Base-by-base conservation (phyloP, 306 rosid species). In the Cicer cuneatum region DNA sequence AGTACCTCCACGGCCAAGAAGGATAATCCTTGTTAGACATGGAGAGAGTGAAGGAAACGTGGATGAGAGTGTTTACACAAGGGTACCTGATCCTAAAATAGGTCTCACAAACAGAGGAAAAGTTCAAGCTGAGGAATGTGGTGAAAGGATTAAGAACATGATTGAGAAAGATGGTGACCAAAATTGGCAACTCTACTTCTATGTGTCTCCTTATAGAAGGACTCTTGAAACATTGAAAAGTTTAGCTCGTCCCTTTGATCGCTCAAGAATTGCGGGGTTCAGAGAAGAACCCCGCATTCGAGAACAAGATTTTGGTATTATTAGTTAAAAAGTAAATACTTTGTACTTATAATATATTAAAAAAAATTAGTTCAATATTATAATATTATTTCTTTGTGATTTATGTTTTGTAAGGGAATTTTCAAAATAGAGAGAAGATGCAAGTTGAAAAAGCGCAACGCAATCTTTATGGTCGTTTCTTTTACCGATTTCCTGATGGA, bases 341-440 rank as follows among this genome's bases (percentile, higher is more conserved):
- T 29, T 5, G 33, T 29, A 3, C 5, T 0, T 29, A 29, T 29
- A 29, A 29, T 29, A 29, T 29, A 5, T 29, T 29, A 3, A 3
- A 29, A 29, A 29, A 29, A 29, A 29, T 29, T 29, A 56, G 33
- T 16, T 56, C 43, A 37, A 7, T 58, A 8, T n/a, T 39, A 9
- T 37, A 35, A 35, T 39, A 1, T 12, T 13, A 18, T 6, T 19
- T 3, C 62, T 11, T 7, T 77, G 21, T 42, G 41, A 8, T 39
- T 48, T 73, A 0, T 72, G 43, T 37, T 51, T 6, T 45, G 64
- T 16, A 82, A 90, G 97, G 98, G 75, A 93, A 93, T 43, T 93
- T 93, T 76, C 98, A 93, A 79, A 87, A 91, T 29, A 88, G 92
- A 82, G 97, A 93, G 85, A 85, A 46, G 69, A 93, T 93, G 98